A percentile compares a stretch with the other conserved stretches of the same genome.
phyloP scores from a whole-genome alignment of 192 early-diverging fungal genomes.

The Coemansia furcata region DNA sequence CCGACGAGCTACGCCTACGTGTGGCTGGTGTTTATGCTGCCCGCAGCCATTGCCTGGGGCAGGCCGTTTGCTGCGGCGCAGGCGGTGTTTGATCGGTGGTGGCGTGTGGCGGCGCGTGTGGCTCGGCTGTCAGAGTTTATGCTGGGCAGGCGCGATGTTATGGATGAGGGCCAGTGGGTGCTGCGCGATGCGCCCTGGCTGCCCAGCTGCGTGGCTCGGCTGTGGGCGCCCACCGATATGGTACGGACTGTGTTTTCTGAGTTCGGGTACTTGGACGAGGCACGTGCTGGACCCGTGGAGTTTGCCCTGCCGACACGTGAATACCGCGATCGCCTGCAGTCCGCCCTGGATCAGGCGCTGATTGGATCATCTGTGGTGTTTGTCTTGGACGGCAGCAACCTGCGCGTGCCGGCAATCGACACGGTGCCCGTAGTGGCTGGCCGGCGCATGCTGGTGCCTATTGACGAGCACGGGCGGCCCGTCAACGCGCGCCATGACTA shows the following conservation, averaged over 20 bases:
- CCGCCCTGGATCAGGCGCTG: conserved; percentile 39
- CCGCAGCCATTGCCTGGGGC: conserved; percentile 59
- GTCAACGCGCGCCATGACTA: conserved; percentile 58
- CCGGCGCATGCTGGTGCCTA: conserved; percentile 77
- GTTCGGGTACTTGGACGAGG: conserved; percentile 20
- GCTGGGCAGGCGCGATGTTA: conserved; percentile 63
- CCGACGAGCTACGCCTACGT: conserved; percentile 55
- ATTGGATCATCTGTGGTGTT: conserved; percentile 56
- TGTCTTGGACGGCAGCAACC: conserved; percentile 60
- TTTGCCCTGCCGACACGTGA: conserved; percentile 24
- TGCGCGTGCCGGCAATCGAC: conserved; percentile 85
- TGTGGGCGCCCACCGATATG: conserved; percentile 52
- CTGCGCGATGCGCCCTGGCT: conserved; percentile 55
- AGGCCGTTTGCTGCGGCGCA: conserved; percentile 62
- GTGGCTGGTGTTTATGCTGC: conserved; percentile 72
- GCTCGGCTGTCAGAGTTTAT: conserved; percentile 83
- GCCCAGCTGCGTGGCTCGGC: conserved; percentile 29
- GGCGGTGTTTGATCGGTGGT: conserved; percentile 66
- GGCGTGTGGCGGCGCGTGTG: conserved; percentile 60
- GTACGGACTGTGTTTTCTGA: conserved; percentile 50
- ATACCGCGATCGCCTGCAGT: conserved; percentile 27
- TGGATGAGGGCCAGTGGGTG: conserved; percentile 73
- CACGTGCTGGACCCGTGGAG: conserved; percentile 10
- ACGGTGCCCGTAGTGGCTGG: conserved; percentile 77
- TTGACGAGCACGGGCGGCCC: conserved; percentile 59